These are phyloP conservation scores for Saccharomyces uvarum DNA, from an alignment of 1,139 yeast genomes.

Conservation along the genomic window DNA sequence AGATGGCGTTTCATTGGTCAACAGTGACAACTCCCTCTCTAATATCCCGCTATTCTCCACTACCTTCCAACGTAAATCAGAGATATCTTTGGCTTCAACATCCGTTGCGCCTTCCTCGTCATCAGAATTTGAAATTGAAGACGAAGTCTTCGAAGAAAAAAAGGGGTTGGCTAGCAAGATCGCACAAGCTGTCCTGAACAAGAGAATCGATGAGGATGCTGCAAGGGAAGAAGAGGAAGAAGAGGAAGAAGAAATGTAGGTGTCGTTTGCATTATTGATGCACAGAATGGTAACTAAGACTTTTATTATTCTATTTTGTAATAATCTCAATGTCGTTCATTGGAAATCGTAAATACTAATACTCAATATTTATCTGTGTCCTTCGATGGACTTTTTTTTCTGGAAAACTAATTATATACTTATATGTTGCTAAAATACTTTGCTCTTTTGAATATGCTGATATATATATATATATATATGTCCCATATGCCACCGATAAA, in stretches of 20 bases:
- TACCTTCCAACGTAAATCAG: constrained; percentile 11
- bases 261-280: neutral
- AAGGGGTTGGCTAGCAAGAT: constrained; percentile 19
- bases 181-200: constrained; percentile 24
- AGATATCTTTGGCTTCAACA: constrained; percentile 8
- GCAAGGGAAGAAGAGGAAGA: neutral
- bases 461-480: neutral
- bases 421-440: neutral
- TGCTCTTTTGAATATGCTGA: neutral
- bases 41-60: constrained; percentile 30
- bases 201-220: constrained; percentile 13
- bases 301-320: neutral
- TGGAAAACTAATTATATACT: neutral
- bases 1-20: constrained; percentile 30
- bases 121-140: constrained; percentile 20
- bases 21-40: constrained; percentile 31
- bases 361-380: neutral
- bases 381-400: neutral
- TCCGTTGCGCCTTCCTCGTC: constrained; percentile 14
- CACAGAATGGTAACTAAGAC: neutral
- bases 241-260: neutral
- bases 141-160: constrained; percentile 11
- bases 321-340: neutral
- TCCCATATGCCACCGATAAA: neutral
- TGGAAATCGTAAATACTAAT: neutral